Evolutionary conservation across 73 alveolate genomes (phyloP).

Genomic region (Blepharisma japonicum): DNA sequence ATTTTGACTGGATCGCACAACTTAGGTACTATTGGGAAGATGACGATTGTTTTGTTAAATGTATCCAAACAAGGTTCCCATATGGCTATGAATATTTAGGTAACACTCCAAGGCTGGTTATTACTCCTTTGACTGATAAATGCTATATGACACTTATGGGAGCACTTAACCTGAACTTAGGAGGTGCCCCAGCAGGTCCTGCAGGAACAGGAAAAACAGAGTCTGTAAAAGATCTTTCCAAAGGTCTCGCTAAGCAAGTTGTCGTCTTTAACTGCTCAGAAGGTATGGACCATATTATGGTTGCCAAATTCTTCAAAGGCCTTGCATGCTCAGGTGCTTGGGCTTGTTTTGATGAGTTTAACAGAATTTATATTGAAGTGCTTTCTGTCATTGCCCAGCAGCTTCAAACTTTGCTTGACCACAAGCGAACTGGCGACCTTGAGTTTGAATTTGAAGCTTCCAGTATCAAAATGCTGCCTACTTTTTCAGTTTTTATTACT

Average conservation of each 20-base stretch:
- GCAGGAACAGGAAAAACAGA: conserved; percentile 99
- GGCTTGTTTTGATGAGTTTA: conserved; percentile 97
- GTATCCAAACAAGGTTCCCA: conserved; percentile 98
- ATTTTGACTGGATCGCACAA: conserved; percentile 99
- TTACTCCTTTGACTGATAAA: conserved; percentile 99
- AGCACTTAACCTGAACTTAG: conserved; percentile 92
- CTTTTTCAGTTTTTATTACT: conserved; percentile 99
- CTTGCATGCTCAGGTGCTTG: conserved; percentile 96
- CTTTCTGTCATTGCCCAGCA: conserved; percentile 85
- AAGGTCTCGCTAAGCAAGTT: conserved; percentile 87
- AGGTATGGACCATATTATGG: conserved; percentile 96
- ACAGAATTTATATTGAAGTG: conserved; percentile 93
- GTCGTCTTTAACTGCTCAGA: conserved; percentile 96
- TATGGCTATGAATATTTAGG: conserved; percentile 99
- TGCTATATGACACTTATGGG: conserved; percentile 98
- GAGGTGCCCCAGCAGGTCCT: conserved; percentile 99
- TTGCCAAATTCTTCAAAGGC: conserved; percentile 95
- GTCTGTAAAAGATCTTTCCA: conserved; percentile 93
- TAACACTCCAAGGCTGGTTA: conserved; percentile 97
- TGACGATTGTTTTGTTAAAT: conserved; percentile 90
- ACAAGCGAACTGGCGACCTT: conserved; percentile 68
- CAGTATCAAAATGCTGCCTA: conserved; percentile 88
- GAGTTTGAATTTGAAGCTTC: conserved; percentile 94
- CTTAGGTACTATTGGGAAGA: conserved; percentile 99
- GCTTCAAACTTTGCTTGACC: conserved; percentile 86